Base-by-base conservation (phyloP, 805 yeast species). In the Vanderwaltozyma yarrowii region DNA sequence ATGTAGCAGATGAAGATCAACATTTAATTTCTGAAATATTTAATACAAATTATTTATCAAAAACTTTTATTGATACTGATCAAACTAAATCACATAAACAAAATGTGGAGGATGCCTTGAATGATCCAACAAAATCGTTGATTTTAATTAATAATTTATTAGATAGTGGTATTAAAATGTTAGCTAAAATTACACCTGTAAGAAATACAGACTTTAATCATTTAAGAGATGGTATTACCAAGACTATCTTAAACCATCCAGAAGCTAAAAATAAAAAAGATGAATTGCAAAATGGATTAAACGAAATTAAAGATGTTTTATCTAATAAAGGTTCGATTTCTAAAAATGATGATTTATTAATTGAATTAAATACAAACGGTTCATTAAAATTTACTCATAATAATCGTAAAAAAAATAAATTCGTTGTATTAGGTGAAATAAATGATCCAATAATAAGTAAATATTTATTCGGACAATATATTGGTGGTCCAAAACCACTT, bases 201-300 rank as follows among this genome's bases (percentile, higher is more conserved):
- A 74, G 96, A 54, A 86, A 83, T 58, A 89, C 97, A 1, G 96
- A 89, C 61, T 87, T 82, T 61, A 76, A 77, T 45, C 97, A 92
- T 56, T 62, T 89, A 51, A 74, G 82, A 46, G 97, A 92, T 54
- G 97, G 97, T 0, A 73, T 92, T 43, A 73, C 86, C 35, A 80
- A 88, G 56, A 76, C 95, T 0, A 73, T 85, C 33, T 66, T 79
- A 57, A 80, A 85, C 26, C 76, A 75, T 51, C 76, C 80, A 2
- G 62, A 69, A 42, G 73, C 80, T 37, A 76, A 76, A 46, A 61
- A 66, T 6, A 62, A 69, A 28, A 63, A 63, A 24, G 74, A 68
- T 2, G 62, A 58, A 18, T 55, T 73, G n/a, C 66, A 66, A n/a
- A 60, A 60, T 10, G 95, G 96, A 1, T 60, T 88, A 11, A 75